Base-by-base conservation (phyloP, 106 monocot species). In the Allium cepa region DNA sequence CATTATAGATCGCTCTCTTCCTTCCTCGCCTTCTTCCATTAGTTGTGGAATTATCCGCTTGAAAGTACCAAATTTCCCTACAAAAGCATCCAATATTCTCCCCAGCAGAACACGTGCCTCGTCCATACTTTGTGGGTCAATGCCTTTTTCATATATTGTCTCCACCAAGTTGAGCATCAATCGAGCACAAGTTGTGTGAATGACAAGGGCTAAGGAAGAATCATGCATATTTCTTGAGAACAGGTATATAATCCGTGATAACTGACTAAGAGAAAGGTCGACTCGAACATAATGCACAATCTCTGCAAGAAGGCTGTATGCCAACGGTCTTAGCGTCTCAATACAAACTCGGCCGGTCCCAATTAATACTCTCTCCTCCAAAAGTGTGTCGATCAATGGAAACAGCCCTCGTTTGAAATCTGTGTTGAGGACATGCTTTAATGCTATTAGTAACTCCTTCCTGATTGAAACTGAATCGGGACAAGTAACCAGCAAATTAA, bases 221-320 rank as follows among this genome's bases (percentile, higher is more conserved):
- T 99, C 99, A 58, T 99, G 99, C 90, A 99, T 90, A 74, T 90
- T 99, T 69, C 99, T 82, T n/a, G 99, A 99, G 75, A 99, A 99
- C 72, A 99, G 71, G 75, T 99, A 99, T 17, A 93, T 87, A 73
- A 99, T 90, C 47, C 92, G 84, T 7, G 99, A 99, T 53, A 99
- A 53, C 92, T 99, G 97, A 60, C 89, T 59, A 26, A 92, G 73
- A 48, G 92, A 84, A 70, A 99, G 84, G 46, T 99, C 97, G 63
- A 57, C 82, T 60, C 97, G 86, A 79, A 97, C 89, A 83, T 99
- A 87, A 77, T 93, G 99, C 72, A 99, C 99, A 77, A 99, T 85
- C 76, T 99, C 99, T 26, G 99, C 99, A 79, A 99, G 89, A 79
- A 99, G 84, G 62, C 84, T 99, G 56, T 99, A 99, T 26, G 99